Evolutionary conservation across 2,329 filamentous ascomycete genomes (phyloP).

Genomic region (Trichothecium sympodiale): DNA sequence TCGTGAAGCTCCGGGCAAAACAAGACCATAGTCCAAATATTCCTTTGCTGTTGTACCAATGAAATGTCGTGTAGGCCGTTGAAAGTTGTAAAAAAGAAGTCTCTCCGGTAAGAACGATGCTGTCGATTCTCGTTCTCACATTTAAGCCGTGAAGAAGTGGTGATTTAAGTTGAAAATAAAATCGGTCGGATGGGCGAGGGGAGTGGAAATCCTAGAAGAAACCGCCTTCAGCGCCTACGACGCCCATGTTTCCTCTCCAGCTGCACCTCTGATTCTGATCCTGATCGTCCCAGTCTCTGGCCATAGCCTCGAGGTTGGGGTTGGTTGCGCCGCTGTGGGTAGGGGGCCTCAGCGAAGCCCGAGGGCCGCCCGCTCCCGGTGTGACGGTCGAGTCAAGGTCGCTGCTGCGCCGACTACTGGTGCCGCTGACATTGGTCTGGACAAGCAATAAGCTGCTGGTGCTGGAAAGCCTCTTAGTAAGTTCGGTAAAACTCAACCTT

Average conservation of each 20-base stretch:
- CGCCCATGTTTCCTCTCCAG: slow-evolving; percentile 46
- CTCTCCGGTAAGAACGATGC: no score
- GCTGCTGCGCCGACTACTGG: slow-evolving; percentile 34
- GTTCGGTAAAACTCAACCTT: slow-evolving; percentile 50
- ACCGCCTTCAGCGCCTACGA: slow-evolving; percentile 41
- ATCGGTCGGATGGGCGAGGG: no score
- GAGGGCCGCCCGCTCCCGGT: slow-evolving; percentile 16
- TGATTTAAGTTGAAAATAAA: background rate
- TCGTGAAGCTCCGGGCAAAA: no score
- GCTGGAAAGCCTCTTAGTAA: slow-evolving; percentile 48
- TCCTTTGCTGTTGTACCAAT: no score
- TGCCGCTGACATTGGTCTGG: slow-evolving; percentile 41
- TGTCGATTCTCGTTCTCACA: no score
- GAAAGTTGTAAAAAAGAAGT: no score
- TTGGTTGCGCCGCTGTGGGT: slow-evolving; percentile 31
- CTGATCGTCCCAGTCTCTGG: slow-evolving; percentile 20
- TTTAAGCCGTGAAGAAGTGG: background rate
- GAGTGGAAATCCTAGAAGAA: slow-evolving; percentile 46
- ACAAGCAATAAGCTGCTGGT: slow-evolving; percentile 49
- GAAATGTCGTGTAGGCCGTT: no score
- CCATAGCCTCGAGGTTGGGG: background rate
- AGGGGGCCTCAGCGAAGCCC: slow-evolving; percentile 29
- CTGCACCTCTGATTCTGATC: slow-evolving; percentile 35
- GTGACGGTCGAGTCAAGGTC: slow-evolving; percentile 1
- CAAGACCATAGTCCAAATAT: no score